These are phyloP conservation scores for Cercophora sp. DNA, from an alignment of 495 filamentous ascomycete species.

Conservation along the genomic window DNA sequence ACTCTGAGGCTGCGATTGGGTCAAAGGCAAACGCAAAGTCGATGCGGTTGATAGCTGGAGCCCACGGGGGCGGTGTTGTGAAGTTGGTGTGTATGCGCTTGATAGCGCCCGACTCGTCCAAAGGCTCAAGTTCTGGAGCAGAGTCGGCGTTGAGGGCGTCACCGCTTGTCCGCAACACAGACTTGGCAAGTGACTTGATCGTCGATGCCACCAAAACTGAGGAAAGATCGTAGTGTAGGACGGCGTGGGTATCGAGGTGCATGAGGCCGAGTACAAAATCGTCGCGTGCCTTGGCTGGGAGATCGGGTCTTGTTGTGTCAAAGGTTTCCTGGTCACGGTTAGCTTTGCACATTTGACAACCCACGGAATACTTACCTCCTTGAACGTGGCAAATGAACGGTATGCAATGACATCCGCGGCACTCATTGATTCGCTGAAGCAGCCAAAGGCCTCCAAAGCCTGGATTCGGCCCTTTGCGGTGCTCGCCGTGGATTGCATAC, in stretches of 20 bases:
- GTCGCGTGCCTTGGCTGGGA: slow-evolving; percentile 53
- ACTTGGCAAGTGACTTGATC: slow-evolving; percentile 36
- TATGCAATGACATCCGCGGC: slow-evolving; percentile 46
- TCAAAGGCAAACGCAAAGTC: slow-evolving; percentile 53
- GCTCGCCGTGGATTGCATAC: slow-evolving; percentile 19
- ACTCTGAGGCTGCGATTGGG: slow-evolving; percentile 49
- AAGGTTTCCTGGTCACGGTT: slow-evolving; percentile 38
- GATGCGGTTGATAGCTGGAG: slow-evolving; percentile 28
- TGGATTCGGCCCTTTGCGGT: slow-evolving; percentile 17
- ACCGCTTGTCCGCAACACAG: slow-evolving; percentile 20
- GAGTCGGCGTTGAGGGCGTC: not conserved
- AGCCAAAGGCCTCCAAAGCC: slow-evolving; percentile 31
- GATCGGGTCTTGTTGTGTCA: slow-evolving; percentile 59
- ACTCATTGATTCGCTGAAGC: slow-evolving; percentile 42
- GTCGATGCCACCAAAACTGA: slow-evolving; percentile 21
- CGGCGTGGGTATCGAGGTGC: slow-evolving; percentile 51
- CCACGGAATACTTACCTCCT: slow-evolving; percentile 32
- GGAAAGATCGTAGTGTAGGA: slow-evolving; percentile 24
- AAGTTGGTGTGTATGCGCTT: slow-evolving; percentile 27
- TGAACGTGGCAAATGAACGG: slow-evolving; percentile 33
- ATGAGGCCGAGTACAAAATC: slow-evolving; percentile 63
- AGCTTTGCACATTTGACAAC: slow-evolving; percentile 7
- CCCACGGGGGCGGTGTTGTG: slow-evolving; percentile 15
- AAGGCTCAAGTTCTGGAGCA: slow-evolving; percentile 10
- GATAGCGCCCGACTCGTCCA: slow-evolving; percentile 28